A percentile compares a stretch with the other conserved stretches of the same genome.
These are phyloP conservation scores for Ampelomyces quisqualis DNA, from an alignment of 2,329 filamentous ascomycete genomes.

Conservation along the genomic window DNA sequence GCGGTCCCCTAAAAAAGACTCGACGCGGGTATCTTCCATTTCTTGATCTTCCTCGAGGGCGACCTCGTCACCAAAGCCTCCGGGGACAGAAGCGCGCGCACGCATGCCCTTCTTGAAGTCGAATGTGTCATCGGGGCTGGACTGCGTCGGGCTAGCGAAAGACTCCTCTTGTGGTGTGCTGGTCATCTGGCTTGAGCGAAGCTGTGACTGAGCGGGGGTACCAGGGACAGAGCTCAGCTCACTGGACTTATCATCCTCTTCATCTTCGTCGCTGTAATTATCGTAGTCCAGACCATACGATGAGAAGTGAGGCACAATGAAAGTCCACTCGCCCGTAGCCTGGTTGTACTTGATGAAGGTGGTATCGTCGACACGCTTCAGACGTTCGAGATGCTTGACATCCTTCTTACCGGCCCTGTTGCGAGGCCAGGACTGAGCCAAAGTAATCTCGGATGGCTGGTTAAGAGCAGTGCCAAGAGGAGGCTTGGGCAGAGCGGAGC, in stretches of 20 bases:
- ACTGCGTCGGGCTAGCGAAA: conserved; percentile 42
- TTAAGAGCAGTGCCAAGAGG: conserved; percentile 78
- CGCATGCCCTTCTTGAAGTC: conserved; percentile 56
- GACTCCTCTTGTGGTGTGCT: conserved; percentile 41
- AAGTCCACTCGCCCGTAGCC: conserved; percentile 82
- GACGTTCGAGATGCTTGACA: conserved; percentile 77
- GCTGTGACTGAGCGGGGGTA: conserved; percentile 44
- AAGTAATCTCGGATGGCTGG: conserved; percentile 80
- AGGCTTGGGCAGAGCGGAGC: conserved; percentile 23
- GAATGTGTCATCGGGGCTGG: conserved; percentile 56
- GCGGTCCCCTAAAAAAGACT: conserved; percentile 93
- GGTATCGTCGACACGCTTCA: conserved; percentile 77
- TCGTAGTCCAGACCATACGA: conserved; percentile 84
- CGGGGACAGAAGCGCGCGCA: conserved; percentile 62
- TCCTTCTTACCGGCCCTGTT: conserved; percentile 66
- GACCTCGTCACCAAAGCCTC: conserved; percentile 71
- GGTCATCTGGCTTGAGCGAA: conserved; percentile 36
- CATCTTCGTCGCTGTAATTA: conserved; percentile 64
- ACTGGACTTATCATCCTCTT: conserved; percentile 34
- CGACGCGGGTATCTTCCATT: conserved; percentile 48
- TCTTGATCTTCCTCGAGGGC: conserved; percentile 58
- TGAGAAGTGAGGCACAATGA: conserved; percentile 93
- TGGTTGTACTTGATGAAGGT: conserved; percentile 78
- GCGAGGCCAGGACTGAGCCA: conserved; percentile 92
- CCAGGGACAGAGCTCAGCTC: conserved; percentile 47